Percentiles rank a stretch among this genome's conserved stretches.
Evolutionary conservation across 2,329 filamentous ascomycete species (phyloP).

Genomic region (Fusarium xyrophilum): DNA sequence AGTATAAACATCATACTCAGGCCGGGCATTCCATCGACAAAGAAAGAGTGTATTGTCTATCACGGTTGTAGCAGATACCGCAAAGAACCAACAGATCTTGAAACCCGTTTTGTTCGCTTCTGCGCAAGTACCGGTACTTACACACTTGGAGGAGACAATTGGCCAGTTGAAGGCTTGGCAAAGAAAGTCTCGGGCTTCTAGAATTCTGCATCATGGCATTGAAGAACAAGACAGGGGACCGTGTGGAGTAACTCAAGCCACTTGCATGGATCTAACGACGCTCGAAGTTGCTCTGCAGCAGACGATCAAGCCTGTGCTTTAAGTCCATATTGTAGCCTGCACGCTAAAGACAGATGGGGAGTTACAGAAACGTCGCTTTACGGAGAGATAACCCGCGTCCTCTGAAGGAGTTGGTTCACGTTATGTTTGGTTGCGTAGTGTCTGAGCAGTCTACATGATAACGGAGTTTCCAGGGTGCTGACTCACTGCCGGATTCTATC

Average conservation of each 20-base stretch:
- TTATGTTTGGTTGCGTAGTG: too few species aligned
- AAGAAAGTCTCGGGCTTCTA: not conserved
- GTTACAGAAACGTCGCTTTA: not conserved
- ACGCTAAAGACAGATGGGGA: not conserved
- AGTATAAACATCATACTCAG: not conserved
- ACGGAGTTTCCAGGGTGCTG: too few species aligned
- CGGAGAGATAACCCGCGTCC: not conserved
- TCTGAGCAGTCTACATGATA: too few species aligned
- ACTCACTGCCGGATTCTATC: not conserved
- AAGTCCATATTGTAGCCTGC: not conserved
- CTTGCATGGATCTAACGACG: not conserved
- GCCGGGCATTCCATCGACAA: not conserved
- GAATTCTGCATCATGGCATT: not conserved
- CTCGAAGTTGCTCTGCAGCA: not conserved
- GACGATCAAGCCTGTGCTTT: not conserved
- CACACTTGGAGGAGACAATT: not conserved
- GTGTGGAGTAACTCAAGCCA: not conserved
- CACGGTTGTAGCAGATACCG: not conserved
- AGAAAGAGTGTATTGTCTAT: not conserved
- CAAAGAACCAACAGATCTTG: not conserved
- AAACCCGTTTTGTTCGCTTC: not conserved
- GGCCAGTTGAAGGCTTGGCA: not conserved
- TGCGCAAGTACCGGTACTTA: too few species aligned
- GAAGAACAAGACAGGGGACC: not conserved
- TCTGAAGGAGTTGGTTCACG: not conserved